These are phyloP conservation scores for Yamadazyma blattariae DNA, from an alignment of 1,139 yeast species.

Conservation along the genomic window DNA sequence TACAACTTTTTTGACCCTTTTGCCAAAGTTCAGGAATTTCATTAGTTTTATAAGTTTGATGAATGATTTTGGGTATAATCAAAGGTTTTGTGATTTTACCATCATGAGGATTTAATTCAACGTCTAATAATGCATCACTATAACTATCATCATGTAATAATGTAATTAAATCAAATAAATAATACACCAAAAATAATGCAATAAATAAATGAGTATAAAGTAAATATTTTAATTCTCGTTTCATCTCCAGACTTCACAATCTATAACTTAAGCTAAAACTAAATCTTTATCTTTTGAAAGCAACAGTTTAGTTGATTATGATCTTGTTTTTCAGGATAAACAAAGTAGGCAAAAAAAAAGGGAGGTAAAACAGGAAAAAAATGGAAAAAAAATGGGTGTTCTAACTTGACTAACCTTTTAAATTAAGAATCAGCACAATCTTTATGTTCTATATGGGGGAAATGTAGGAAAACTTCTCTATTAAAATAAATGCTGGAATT, in stretches of 20 bases:
- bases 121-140: conserved; percentile 57
- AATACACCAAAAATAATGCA: conserved; percentile 55
- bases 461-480: too few relatives aligned
- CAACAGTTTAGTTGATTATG: too few relatives aligned
- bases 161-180: conserved; percentile 72
- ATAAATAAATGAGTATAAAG: conserved; percentile 56
- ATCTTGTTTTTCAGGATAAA: too few relatives aligned
- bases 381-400: too few relatives aligned
- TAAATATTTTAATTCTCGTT: conserved; percentile 59
- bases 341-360: too few relatives aligned
- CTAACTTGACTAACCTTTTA: too few relatives aligned
- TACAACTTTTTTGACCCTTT: conserved; percentile 72
- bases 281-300: too few relatives aligned
- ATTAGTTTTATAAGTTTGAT: conserved; percentile 83
- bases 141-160: conserved; percentile 70
- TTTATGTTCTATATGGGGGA: too few relatives aligned
- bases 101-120: conserved; percentile 53
- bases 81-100: conserved; percentile 41
- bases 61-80: conserved; percentile 84
- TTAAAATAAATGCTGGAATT: too few relatives aligned
- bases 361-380: too few relatives aligned
- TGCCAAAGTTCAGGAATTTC: conserved; percentile 81
- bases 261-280: too few relatives aligned
- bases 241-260: conserved; percentile 26
- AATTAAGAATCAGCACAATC: too few relatives aligned